Base-by-base conservation (phyloP, 345 rosid genomes). In the Rhodamnia rubescens region DNA sequence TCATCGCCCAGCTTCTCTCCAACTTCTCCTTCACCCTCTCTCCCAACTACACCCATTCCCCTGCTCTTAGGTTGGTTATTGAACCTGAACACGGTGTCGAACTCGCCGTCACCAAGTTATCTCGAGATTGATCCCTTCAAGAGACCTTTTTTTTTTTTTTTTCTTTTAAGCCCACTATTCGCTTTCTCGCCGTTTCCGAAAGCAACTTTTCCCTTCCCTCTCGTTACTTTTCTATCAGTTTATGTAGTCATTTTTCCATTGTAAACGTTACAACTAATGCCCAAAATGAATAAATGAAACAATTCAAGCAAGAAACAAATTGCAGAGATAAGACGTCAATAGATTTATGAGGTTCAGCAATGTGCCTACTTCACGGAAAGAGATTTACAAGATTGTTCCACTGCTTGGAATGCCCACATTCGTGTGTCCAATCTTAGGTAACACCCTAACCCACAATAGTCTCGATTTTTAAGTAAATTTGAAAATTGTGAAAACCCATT, bases 41-140 rank as follows among this genome's bases (percentile, higher is more conserved):
- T 9, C 88, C 90, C 1, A 59, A 82, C 3, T 93, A 93, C 16
- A 29, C 3, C 4, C 93, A 90, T 83, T 86, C 88, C 13, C 93
- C 92, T 29, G 56, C 86, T 32, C 81, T 88, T 40, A 87, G 86
- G 81, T 51, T 90, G 87, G 91, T 93, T 69, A 84, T 90, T 10
- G 92, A 90, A 69, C 92, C 93, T 1, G 90, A 87, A 44, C 55
- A 82, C 84, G 94, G 93, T 26, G 90, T 91, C 42, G 47, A 89
- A 58, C 90, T 93, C 21, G 40, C 87, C 22, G 78, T 91, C 3
- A 90, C 57, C 69, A 90, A 86, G 47, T 49, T 92, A 81, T n/a
- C 40, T 50, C 11, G 53, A 81, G 36, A 49, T 24, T 81, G 54
- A 81, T 49, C 2, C 21, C 83, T 13, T 5, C 29, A 5, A 12